Evolutionary conservation across 306 rosid genomes (phyloP).

Genomic region (Comarum palustre): DNA sequence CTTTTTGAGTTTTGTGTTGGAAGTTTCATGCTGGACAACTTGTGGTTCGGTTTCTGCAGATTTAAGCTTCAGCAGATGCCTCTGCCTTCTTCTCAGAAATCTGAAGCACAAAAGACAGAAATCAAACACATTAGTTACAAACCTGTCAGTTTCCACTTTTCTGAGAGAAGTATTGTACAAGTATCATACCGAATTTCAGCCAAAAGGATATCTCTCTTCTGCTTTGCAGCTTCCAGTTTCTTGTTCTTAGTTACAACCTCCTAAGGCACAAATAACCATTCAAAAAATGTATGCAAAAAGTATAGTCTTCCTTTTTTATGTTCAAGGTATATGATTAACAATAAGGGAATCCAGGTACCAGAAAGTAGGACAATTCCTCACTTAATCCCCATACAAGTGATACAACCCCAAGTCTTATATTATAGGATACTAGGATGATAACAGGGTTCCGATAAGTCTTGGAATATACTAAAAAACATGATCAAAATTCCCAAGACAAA

Average conservation of each 20-base stretch:
- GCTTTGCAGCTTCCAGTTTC: slow-evolving; percentile 31
- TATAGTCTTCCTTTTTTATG: not conserved
- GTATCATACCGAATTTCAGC: slow-evolving; percentile 53
- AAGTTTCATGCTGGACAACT: slow-evolving; percentile 15
- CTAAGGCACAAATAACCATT: slow-evolving; percentile 29
- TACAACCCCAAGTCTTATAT: not conserved
- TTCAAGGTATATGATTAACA: not conserved
- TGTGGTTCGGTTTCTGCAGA: slow-evolving; percentile 24
- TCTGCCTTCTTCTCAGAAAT: slow-evolving; percentile 48
- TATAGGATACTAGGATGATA: not conserved
- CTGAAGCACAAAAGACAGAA: slow-evolving; percentile 24
- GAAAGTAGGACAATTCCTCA: not conserved
- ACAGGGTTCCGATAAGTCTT: not conserved
- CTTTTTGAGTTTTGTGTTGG: slow-evolving; percentile 12
- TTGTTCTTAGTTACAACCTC: slow-evolving; percentile 47
- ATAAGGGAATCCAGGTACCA: not conserved
- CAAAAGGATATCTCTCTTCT: slow-evolving; percentile 36
- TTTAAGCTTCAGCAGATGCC: slow-evolving; percentile 29
- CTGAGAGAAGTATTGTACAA: not conserved
- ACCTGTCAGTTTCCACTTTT: not conserved
- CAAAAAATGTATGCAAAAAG: not conserved
- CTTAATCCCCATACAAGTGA: not conserved
- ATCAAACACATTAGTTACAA: not conserved
- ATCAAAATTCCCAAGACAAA: not conserved
- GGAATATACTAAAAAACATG: not conserved